phyloP scores from a whole-genome alignment of 2,329 filamentous ascomycete genomes.

The Talaromyces sp. region DNA sequence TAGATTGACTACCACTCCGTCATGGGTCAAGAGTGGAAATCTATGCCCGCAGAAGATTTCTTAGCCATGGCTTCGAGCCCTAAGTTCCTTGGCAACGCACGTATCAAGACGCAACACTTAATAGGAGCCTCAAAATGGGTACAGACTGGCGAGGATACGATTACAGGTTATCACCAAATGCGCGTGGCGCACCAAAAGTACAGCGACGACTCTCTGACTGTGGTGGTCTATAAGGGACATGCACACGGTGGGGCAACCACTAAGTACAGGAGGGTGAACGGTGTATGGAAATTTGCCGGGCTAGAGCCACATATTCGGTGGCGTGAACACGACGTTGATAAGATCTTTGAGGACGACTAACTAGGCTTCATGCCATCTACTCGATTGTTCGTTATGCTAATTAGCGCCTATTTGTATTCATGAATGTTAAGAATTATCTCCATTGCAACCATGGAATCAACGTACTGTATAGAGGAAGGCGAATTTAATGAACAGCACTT shows the following conservation, averaged over 20 bases:
- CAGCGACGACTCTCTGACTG: neutral
- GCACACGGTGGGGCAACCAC: neutral
- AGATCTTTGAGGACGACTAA: neutral
- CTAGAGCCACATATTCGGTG: neutral
- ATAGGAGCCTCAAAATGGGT: conserved; percentile 24
- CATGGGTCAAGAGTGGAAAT: neutral
- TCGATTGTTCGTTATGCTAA: too few relatives aligned
- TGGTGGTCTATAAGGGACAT: neutral
- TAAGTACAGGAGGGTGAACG: neutral
- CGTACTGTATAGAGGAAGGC: too few relatives aligned
- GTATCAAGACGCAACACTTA: conserved; percentile 23
- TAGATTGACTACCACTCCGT: conserved; percentile 8
- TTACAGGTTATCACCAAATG: conserved; percentile 29
- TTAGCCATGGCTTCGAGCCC: conserved; percentile 9
- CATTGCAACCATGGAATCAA: too few relatives aligned
- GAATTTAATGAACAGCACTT: too few relatives aligned
- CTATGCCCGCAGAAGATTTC: conserved; percentile 18
- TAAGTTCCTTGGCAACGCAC: conserved; percentile 19
- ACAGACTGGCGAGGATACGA: conserved; percentile 24
- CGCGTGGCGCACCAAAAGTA: conserved; percentile 43
- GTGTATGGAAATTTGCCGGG: conserved; percentile 7
- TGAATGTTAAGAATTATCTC: too few relatives aligned
- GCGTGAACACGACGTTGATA: neutral
- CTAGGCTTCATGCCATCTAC: too few relatives aligned
- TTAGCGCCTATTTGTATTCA: too few relatives aligned